Evolutionary conservation across 208 protist species (phyloP).

Genomic region (Trypanosomatidae sp.): DNA sequence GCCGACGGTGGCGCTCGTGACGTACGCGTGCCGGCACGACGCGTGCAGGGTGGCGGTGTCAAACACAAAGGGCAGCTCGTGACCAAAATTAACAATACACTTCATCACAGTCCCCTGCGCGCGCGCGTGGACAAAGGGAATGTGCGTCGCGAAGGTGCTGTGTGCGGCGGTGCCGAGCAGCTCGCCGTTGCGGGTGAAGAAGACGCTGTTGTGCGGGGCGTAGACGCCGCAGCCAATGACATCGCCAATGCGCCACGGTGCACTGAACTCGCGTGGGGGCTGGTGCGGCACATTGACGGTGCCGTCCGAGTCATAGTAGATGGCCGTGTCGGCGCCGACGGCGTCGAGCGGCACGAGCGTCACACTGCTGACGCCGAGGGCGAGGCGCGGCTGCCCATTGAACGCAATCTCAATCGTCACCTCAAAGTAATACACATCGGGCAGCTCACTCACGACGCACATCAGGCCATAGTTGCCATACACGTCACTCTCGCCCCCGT

Average conservation of each 20-base stretch:
- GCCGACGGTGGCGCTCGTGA: constrained; percentile 31
- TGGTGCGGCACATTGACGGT: constrained; percentile 13
- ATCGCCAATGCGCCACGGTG: constrained; percentile 53
- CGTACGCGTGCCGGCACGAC: constrained; percentile 31
- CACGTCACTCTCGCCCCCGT: constrained; percentile 18
- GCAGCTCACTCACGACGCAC: constrained; percentile 53
- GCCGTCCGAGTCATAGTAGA: constrained; percentile 45
- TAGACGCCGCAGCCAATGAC: constrained; percentile 79
- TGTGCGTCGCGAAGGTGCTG: constrained; percentile 24
- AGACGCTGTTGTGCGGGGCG: constrained; percentile 57
- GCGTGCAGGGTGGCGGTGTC: constrained; percentile 63
- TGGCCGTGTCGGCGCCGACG: constrained; percentile 16
- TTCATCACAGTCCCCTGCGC: constrained; percentile 43
- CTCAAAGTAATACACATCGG: constrained; percentile 81
- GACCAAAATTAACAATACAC: constrained; percentile 83
- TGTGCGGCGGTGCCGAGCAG: constrained; percentile 68
- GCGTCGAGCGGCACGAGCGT: constrained; percentile 22
- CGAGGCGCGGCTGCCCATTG: constrained; percentile 18
- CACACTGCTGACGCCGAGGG: constrained; percentile 47
- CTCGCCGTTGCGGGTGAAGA: constrained; percentile 80
- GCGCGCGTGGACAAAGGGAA: constrained; percentile 52
- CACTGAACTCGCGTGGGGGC: constrained; percentile 18
- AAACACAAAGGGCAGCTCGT: constrained; percentile 67
- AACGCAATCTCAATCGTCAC: constrained; percentile 54
- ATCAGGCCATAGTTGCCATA: constrained; percentile 57